These are phyloP conservation scores for Eutrema heterophyllum DNA, from an alignment of 345 rosid species.

Conservation along the genomic window DNA sequence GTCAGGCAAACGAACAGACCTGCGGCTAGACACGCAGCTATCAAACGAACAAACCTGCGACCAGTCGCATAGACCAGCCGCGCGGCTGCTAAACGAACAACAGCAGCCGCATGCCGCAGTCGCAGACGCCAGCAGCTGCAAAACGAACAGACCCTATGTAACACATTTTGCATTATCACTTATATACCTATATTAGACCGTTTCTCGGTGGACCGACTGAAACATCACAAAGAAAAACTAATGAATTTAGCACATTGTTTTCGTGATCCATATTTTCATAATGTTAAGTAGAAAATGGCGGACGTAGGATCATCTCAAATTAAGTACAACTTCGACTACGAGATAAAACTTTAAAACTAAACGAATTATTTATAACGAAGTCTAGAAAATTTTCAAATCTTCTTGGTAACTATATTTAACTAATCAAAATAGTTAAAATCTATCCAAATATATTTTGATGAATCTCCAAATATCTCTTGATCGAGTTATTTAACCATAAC, in stretches of 20 bases:
- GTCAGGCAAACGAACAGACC: too few species aligned
- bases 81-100: too few species aligned
- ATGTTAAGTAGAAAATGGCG: not conserved
- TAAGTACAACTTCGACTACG: not conserved
- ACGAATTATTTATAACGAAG: not conserved
- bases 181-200: constrained; percentile 8
- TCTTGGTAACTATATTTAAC: not conserved
- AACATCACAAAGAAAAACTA: not conserved
- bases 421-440: not conserved
- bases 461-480: too few species aligned
- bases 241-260: constrained; percentile 4
- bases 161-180: not conserved
- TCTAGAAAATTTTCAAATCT: not conserved
- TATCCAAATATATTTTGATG: too few species aligned
- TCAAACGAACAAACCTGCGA: too few species aligned
- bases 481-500: too few species aligned
- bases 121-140: too few species aligned
- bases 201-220: constrained; percentile 15
- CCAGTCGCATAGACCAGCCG: too few species aligned
- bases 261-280: not conserved
- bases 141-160: not conserved
- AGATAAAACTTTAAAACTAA: not conserved
- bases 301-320: constrained; percentile 2
- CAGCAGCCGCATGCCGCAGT: too few species aligned
- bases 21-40: too few species aligned